Conservation (phyloP, 352 stramenopile genomes). For the Salisapilia sapeloensis region DNA sequence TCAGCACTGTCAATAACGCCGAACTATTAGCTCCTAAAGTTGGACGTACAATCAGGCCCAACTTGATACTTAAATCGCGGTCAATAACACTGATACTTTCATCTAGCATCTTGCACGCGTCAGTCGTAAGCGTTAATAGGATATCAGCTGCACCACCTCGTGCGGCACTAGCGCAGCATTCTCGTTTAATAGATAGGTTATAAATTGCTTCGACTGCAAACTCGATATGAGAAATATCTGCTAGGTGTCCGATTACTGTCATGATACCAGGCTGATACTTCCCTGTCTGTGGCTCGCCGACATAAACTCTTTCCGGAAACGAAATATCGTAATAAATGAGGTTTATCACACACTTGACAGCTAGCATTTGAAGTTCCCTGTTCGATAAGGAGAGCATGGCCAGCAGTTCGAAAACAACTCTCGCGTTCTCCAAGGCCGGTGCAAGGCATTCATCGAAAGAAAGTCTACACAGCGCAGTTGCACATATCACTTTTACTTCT, state of each 20-base stretch:
- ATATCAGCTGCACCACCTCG: slow-evolving; percentile 44
- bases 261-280: slow-evolving; percentile 53
- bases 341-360: slow-evolving; percentile 50
- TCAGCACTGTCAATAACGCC: slow-evolving; percentile 15
- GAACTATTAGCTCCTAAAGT: no score
- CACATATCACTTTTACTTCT: slow-evolving; percentile 49
- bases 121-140: slow-evolving; percentile 20
- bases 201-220: slow-evolving; percentile 52
- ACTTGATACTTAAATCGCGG: no score
- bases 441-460: slow-evolving; percentile 17
- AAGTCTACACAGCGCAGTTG: slow-evolving; percentile 41
- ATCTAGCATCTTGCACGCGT: slow-evolving; percentile 25
- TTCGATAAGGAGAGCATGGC: slow-evolving; percentile 43
- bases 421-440: slow-evolving; percentile 13
- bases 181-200: slow-evolving; percentile 48
- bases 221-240: slow-evolving; percentile 13
- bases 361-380: slow-evolving; percentile 32
- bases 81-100: slow-evolving; percentile 10
- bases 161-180: slow-evolving; percentile 26
- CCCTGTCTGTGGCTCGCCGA: slow-evolving; percentile 44
- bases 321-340: slow-evolving; percentile 39
- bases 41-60: no score
- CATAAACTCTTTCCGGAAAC: slow-evolving; percentile 58
- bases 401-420: slow-evolving; percentile 42
- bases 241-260: slow-evolving; percentile 39